Base-by-base conservation (phyloP, 2,329 filamentous ascomycete genomes). In the Epicoccum sorghinum region DNA sequence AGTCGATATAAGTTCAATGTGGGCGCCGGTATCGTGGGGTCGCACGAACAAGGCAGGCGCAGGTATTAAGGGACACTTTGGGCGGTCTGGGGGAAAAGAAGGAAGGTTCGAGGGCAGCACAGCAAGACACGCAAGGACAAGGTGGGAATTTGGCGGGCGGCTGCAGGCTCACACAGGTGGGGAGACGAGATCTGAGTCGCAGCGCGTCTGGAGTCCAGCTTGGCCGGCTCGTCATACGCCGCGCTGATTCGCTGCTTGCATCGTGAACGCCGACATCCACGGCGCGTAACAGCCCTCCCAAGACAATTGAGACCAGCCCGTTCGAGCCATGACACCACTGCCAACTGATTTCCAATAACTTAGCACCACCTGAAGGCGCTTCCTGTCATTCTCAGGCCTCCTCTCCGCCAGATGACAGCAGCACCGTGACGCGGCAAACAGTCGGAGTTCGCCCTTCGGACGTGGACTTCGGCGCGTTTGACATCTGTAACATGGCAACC, bases 401-500 rank as follows among this genome's bases (percentile, higher is more conserved):
- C 38, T 8, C 52, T 47, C 37, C 33, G 46, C 51, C 59, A 54
- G 39, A 39, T 52, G 51, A 50, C 59, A 57, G 33, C 58, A 50
- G 52, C 41, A 48, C 58, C 51, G 40, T 57, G 46, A 50, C 45
- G 47, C 57, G 49, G 42, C 59, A 45, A 33, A 51, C 57, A 39
- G 33, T 46, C 44, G 38, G 45, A 49, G 25, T 42, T 49, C 52
- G 53, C 60, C 58, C 59, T 51, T 52, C 56, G 50, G 55, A 57
- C 52, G 53, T 53, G 53, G 47, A 61, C 53, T 56, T 45, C 51
- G 58, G 63, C 62, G 62, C 63, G 71, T 74, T 74, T 74, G 71
- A 74, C 58, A 64, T 71, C 60, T 72, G 71, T 73, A 65, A 72
- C 71, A 72, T 65, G 70, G 62, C 67, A 62, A 62, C 64, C 57